Evolutionary conservation across 768 basidiomycete species (phyloP), one percentile per base, ranked within the genome.

Genomic region (Mycena pura): DNA sequence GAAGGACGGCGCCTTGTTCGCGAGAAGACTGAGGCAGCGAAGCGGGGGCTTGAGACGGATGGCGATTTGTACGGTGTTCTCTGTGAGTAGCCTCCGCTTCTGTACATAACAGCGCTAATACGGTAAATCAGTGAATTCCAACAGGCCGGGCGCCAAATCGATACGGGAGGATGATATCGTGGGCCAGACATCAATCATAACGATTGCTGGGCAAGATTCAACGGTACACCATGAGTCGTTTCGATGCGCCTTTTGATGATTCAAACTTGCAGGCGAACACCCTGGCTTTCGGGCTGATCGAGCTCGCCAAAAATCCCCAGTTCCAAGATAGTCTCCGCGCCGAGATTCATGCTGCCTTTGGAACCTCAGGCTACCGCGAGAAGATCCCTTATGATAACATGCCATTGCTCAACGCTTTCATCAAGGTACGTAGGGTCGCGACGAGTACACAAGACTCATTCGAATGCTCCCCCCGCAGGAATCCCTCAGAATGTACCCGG

Each of bases 381-480:
- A 43, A 19, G 13, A 9, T 25, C 24, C 41, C 22, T 15, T 54
- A 50, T 15, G 59, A 57, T 21, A 40, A 27, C 25, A 52, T 67
- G 39, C 49, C 62, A 6, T 41, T 60, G 4, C 31, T 67, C 22
- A 67, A 64, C 39, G 66, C 66, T 1, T 63, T 64, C 27, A 57
- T 67, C 54, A 67, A 67, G n/a, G n/a, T n/a, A n/a, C n/a, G n/a
- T n/a, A n/a, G n/a, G n/a, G n/a, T n/a, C n/a, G n/a, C n/a, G n/a
- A n/a, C n/a, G n/a, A n/a, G n/a, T n/a, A n/a, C n/a, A n/a, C n/a
- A n/a, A n/a, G n/a, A n/a, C n/a, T n/a, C n/a, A n/a, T n/a, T n/a
- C n/a, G n/a, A n/a, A n/a, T n/a, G n/a, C n/a, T n/a, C n/a, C n/a
- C n/a, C n/a, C n/a, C n/a, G n/a, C n/a, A n/a, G 65, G 65, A 63